These are phyloP conservation scores for Aspergillus bridgeri DNA, from an alignment of 495 filamentous ascomycete genomes.

Conservation along the genomic window DNA sequence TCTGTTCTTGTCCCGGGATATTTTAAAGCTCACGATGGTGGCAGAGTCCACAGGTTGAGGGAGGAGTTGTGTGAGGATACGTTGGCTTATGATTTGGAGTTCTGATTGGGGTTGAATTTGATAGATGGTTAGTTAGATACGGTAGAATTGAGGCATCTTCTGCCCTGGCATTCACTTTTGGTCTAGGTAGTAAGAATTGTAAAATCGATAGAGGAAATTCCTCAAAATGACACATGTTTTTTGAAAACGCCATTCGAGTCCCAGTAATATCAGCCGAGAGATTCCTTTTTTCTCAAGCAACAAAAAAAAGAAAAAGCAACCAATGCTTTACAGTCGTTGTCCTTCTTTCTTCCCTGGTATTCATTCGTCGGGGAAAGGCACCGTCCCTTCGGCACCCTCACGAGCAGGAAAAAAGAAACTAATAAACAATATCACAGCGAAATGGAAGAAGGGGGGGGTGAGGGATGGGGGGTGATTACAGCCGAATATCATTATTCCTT, in stretches of 20 bases:
- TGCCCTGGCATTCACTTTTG: too few relatives aligned
- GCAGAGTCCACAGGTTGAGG: conserved; percentile 38
- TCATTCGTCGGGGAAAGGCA: too few relatives aligned
- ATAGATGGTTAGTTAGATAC: not conserved
- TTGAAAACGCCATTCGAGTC: conserved; percentile 1
- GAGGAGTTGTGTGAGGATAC: conserved; percentile 45
- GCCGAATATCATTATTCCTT: conserved; percentile 37
- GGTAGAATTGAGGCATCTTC: not conserved
- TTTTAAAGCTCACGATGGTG: conserved; percentile 5
- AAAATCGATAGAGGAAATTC: not conserved
- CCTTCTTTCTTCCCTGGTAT: too few relatives aligned
- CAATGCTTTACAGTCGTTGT: conserved; percentile 4
- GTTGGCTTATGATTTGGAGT: conserved; percentile 45
- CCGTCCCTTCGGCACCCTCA: too few relatives aligned
- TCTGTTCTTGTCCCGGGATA: not conserved
- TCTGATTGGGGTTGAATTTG: conserved; percentile 8
- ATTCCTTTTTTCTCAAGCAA: not conserved
- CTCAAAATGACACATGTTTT: not conserved
- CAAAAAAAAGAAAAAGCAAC: not conserved
- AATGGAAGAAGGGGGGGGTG: conserved; percentile 20
- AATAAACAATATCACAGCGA: conserved; percentile 7
- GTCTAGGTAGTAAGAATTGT: not conserved
- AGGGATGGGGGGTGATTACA: too few relatives aligned
- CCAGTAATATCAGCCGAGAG: not conserved
- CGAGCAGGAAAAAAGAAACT: not conserved